These are phyloP conservation scores for Neospora caninum DNA, from an alignment of 169 alveolate species.

Conservation along the genomic window DNA sequence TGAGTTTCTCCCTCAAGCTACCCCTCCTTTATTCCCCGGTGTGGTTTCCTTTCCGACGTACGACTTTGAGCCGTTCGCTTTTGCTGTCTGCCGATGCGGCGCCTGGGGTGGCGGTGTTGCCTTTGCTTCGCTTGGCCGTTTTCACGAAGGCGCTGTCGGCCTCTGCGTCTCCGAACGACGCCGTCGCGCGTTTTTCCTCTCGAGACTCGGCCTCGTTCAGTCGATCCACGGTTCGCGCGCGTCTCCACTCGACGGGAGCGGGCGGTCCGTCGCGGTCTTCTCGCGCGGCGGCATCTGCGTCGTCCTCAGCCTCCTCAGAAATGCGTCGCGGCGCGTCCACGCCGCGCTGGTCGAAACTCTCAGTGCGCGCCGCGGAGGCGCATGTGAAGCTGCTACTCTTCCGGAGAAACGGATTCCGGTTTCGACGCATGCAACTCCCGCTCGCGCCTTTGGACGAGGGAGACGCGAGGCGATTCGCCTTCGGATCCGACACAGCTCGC, in stretches of 20 bases:
- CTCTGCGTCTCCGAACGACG: background rate
- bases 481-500: too few relatives aligned
- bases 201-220: background rate
- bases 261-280: too few relatives aligned
- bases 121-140: too few relatives aligned
- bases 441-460: too few relatives aligned
- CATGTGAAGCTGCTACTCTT: too few relatives aligned
- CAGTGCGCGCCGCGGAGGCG: too few relatives aligned
- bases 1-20: too few relatives aligned
- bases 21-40: too few relatives aligned
- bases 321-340: background rate
- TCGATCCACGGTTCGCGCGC: background rate
- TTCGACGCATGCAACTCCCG: too few relatives aligned
- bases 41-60: background rate
- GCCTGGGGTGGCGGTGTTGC: background rate
- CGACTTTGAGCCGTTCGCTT: background rate
- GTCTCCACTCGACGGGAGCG: background rate
- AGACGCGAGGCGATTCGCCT: too few relatives aligned
- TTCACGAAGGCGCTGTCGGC: background rate
- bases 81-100: background rate
- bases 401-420: too few relatives aligned
- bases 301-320: background rate
- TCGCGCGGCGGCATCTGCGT: background rate
- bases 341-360: background rate
- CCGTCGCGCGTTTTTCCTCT: background rate